These are phyloP conservation scores for Exophiala alcalophila DNA, from an alignment of 2,329 filamentous ascomycete genomes.

Conservation along the genomic window DNA sequence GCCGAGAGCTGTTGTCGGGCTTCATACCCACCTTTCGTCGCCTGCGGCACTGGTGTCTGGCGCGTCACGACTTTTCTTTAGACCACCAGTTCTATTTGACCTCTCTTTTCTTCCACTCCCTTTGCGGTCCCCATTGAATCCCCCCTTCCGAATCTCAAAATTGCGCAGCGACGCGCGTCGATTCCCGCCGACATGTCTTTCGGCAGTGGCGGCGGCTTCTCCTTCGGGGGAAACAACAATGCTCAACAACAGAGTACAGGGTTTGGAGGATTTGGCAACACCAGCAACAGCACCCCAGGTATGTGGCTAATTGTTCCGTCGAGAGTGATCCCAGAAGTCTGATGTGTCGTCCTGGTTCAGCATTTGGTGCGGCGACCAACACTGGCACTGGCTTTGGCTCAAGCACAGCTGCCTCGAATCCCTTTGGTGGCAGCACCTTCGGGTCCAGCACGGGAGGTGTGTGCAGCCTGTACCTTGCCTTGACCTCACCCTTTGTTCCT, in stretches of 20 bases:
- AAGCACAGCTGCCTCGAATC: constrained; percentile 25
- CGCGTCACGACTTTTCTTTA: constrained; percentile 24
- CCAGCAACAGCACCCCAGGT: constrained; percentile 26
- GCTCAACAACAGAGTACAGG: constrained; percentile 21
- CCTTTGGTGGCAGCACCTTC: constrained; percentile 29
- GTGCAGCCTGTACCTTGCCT: too few relatives aligned
- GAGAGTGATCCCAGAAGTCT: too few relatives aligned
- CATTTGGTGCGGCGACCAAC: constrained; percentile 27
- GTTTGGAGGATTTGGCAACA: constrained; percentile 30
- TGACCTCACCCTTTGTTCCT: too few relatives aligned
- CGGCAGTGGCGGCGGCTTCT: constrained; percentile 23
- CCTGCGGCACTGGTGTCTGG: too few relatives aligned
- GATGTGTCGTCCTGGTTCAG: constrained; percentile 15
- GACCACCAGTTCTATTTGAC: constrained; percentile 9
- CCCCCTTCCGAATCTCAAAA: constrained; percentile 8
- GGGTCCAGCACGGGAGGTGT: constrained; percentile 23
- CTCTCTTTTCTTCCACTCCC: constrained; percentile 7
- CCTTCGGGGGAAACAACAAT: constrained; percentile 26
- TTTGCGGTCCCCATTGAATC: too few relatives aligned
- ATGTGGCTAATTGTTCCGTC: too few relatives aligned
- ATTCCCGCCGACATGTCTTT: constrained; percentile 30
- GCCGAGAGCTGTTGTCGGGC: too few relatives aligned
- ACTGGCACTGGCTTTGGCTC: constrained; percentile 27
- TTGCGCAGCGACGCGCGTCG: constrained; percentile 28
- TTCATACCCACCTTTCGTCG: too few relatives aligned